These are phyloP conservation scores for Corylus heterophylla DNA, from an alignment of 306 rosid species.

Conservation along the genomic window DNA sequence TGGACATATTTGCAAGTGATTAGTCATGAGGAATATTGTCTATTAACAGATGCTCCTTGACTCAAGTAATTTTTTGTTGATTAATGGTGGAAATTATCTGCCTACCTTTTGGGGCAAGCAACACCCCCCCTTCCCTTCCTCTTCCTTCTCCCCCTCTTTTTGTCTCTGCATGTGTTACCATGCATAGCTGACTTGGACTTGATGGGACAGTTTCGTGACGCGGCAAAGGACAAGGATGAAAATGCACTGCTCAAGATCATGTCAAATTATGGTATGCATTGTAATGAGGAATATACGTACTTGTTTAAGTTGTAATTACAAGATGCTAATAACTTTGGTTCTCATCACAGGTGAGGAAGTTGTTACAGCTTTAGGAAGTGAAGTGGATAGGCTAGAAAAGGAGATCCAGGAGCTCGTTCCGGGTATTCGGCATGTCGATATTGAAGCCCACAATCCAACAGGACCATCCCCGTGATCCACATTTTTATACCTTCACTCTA, in stretches of 20 bases:
- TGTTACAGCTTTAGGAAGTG: conserved; percentile 96
- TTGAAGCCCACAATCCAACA: conserved; percentile 92
- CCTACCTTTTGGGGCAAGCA: not conserved
- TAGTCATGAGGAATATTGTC: not conserved
- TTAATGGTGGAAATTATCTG: not conserved
- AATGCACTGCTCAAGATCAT: conserved; percentile 58
- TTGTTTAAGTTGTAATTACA: conserved; percentile 22
- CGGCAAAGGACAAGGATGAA: conserved; percentile 53
- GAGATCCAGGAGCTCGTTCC: conserved; percentile 97
- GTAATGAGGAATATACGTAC: not conserved
- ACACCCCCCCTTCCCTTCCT: not conserved
- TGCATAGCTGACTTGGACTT: conserved; percentile 9
- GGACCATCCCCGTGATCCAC: conserved; percentile 42
- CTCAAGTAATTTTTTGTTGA: not conserved
- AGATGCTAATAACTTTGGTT: not conserved
- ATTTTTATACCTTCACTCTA: conserved; percentile 5
- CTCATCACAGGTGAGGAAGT: conserved; percentile 83
- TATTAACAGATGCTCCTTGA: not conserved
- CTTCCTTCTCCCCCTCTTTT: not conserved
- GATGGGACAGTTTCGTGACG: conserved; percentile 66
- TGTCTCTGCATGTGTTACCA: not conserved
- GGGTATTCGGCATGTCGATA: conserved; percentile 91
- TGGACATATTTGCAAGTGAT: not conserved
- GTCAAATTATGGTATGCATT: conserved; percentile 76
- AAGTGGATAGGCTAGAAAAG: conserved; percentile 89